Evolutionary conservation across 495 filamentous ascomycete species (phyloP).

Genomic region (Penicillium goetzii): DNA sequence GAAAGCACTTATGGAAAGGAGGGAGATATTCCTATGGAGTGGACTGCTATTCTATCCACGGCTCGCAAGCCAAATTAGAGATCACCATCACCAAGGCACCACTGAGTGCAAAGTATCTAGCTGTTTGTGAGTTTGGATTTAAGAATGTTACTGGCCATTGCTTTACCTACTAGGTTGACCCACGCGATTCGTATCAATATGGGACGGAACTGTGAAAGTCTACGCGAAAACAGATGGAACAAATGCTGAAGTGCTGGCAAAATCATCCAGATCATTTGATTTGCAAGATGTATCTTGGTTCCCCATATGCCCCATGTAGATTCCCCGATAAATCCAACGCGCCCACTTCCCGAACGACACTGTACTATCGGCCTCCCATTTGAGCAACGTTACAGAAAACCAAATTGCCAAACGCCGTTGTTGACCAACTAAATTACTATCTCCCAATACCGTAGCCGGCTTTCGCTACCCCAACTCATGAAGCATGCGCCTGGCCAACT

Average conservation of each 20-base stretch:
- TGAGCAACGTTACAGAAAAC: slow-evolving; percentile 37
- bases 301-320: slow-evolving; percentile 29
- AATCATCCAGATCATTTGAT: slow-evolving; percentile 36
- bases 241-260: slow-evolving; percentile 10
- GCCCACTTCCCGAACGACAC: slow-evolving; percentile 33
- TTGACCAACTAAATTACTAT: slow-evolving; percentile 31
- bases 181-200: neutral
- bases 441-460: slow-evolving; percentile 9
- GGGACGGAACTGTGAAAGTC: neutral
- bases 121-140: neutral
- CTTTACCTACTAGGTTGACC: too few species aligned
- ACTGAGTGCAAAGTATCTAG: neutral
- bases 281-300: slow-evolving; percentile 35
- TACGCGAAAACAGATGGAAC: neutral
- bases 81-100: neutral
- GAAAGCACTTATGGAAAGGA: slow-evolving; percentile 36
- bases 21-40: slow-evolving; percentile 36
- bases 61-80: slow-evolving; percentile 31
- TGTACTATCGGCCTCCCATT: slow-evolving; percentile 32
- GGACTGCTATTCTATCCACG: slow-evolving; percentile 41
- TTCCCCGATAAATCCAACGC: slow-evolving; percentile 33
- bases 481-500: slow-evolving; percentile 45
- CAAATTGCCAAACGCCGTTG: slow-evolving; percentile 44
- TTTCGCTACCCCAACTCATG: slow-evolving; percentile 35
- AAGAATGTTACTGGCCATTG: neutral